phyloP scores from a whole-genome alignment of 192 early-diverging fungal species.

The Linnemannia schmuckeri region DNA sequence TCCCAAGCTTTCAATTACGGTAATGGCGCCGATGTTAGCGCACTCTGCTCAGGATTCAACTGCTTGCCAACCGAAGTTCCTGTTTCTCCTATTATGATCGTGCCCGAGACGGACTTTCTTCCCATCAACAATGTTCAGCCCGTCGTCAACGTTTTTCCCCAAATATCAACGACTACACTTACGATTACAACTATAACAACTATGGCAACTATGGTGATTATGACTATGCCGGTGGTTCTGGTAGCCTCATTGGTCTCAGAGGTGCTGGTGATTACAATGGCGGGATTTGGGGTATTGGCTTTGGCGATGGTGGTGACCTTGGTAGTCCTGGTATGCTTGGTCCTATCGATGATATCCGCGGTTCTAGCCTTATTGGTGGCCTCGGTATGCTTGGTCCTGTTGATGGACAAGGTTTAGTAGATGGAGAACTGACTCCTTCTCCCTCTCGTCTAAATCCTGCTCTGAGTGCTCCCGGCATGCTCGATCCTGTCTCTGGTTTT shows the following conservation, averaged over 20 bases:
- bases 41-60: not conserved
- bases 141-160: conserved; percentile 21
- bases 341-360: too few species aligned
- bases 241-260: not conserved
- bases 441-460: too few species aligned
- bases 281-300: not conserved
- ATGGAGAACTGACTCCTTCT: too few species aligned
- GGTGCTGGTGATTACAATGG: not conserved
- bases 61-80: conserved; percentile 4
- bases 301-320: too few species aligned
- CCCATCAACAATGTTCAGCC: conserved; percentile 21
- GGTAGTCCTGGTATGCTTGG: too few species aligned
- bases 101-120: conserved; percentile 20
- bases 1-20: not conserved
- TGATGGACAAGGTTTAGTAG: too few species aligned
- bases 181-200: not conserved
- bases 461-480: too few species aligned
- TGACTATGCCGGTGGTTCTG: not conserved
- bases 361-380: too few species aligned
- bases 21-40: not conserved
- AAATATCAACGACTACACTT: conserved; percentile 19
- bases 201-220: not conserved
- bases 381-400: too few species aligned
- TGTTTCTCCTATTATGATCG: conserved; percentile 6
- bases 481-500: too few species aligned